phyloP scores from a whole-genome alignment of 2,329 filamentous ascomycete species.

The Microthyrium microscopicum region DNA sequence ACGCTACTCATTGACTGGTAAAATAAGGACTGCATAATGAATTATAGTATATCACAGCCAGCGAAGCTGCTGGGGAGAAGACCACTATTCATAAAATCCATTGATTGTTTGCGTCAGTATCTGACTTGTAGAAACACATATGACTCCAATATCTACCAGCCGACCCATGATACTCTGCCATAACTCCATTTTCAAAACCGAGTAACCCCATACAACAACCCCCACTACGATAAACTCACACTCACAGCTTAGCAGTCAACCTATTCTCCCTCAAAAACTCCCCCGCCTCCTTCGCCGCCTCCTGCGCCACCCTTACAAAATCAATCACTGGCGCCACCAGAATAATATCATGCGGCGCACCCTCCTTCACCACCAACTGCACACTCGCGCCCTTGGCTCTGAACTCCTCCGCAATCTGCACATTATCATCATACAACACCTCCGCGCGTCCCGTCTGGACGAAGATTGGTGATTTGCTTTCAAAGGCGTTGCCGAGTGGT shows the following conservation, averaged over 20 bases:
- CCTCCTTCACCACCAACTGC: slow-evolving; percentile 23
- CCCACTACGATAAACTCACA: no score
- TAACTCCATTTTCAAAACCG: no score
- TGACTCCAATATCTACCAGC: no score
- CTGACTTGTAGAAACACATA: no score
- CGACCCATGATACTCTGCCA: no score
- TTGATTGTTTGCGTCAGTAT: no score
- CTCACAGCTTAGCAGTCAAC: slow-evolving; percentile 5
- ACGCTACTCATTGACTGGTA: no score
- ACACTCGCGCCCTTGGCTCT: slow-evolving; percentile 24
- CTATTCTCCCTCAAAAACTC: slow-evolving; percentile 13
- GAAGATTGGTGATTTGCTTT: slow-evolving; percentile 23
- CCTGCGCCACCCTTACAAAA: slow-evolving; percentile 23
- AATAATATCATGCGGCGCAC: slow-evolving; percentile 31
- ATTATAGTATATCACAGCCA: no score
- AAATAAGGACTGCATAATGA: no score
- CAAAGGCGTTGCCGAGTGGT: slow-evolving; percentile 22
- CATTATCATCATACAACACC: slow-evolving; percentile 24
- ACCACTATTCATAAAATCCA: no score
- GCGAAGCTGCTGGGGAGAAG: no score
- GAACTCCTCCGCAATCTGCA: slow-evolving; percentile 23
- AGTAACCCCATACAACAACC: no score
- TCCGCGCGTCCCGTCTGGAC: slow-evolving; percentile 26
- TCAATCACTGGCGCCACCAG: slow-evolving; percentile 24
- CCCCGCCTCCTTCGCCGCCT: slow-evolving; percentile 20